Percentiles rank a stretch among this genome's conserved stretches.
Conservation (phyloP, 2,329 filamentous ascomycete species). For the Podosphaera aphanis region DNA sequence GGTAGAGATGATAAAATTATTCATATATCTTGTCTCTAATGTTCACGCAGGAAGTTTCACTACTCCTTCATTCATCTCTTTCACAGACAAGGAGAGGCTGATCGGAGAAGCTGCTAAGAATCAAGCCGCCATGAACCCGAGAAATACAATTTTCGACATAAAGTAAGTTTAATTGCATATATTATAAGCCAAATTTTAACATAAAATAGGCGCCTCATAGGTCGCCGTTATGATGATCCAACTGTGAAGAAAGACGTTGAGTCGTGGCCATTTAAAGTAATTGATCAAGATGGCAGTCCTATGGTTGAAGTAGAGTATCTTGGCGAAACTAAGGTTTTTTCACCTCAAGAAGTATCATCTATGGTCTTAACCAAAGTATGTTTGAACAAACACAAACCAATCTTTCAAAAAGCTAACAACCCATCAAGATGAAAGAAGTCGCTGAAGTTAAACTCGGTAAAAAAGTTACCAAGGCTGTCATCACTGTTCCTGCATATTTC, state of each 20-base stretch:
- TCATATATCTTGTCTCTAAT: not conserved
- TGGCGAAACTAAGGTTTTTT: constrained; percentile 84
- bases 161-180: constrained; percentile 39
- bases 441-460: constrained; percentile 95
- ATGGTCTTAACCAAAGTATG: constrained; percentile 94
- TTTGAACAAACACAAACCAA: not conserved
- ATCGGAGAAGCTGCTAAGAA: constrained; percentile 99
- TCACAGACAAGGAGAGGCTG: constrained; percentile 95
- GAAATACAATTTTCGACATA: constrained; percentile 97
- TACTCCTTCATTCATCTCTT: constrained; percentile 96
- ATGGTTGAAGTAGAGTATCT: constrained; percentile 92
- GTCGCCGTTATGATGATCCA: constrained; percentile 81
- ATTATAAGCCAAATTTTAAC: not conserved
- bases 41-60: constrained; percentile 44
- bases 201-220: constrained; percentile 65
- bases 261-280: constrained; percentile 97
- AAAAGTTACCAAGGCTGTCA: constrained; percentile 97
- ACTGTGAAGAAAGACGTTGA: constrained; percentile 95
- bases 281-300: constrained; percentile 71
- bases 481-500: constrained; percentile 98
- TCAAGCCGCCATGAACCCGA: constrained; percentile 98
- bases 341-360: constrained; percentile 93
- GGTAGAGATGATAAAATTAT: not conserved
- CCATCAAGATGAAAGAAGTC: constrained; percentile 83
- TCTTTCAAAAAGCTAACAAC: not conserved